phyloP scores from a whole-genome alignment of 768 basidiomycete genomes.

The Suillus spraguei region DNA sequence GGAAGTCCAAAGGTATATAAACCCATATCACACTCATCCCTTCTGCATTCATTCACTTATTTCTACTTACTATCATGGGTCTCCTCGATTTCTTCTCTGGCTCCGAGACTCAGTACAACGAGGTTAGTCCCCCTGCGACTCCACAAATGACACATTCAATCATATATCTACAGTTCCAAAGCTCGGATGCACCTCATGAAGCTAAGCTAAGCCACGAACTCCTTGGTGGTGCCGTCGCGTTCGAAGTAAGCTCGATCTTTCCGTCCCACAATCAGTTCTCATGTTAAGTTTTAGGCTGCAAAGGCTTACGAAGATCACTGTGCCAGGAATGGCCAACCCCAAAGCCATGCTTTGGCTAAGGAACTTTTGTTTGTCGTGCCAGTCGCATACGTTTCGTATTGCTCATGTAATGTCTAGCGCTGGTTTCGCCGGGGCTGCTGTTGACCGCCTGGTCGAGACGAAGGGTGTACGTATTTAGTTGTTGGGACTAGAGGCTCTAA shows the following conservation, averaged over 20 bases:
- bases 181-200: slow-evolving; percentile 6
- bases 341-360: slow-evolving; percentile 16
- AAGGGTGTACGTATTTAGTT: slow-evolving; percentile 12
- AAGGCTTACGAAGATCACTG: slow-evolving; percentile 17
- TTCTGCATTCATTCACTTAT: background rate
- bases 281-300: slow-evolving; percentile 12
- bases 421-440: slow-evolving; percentile 9
- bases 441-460: slow-evolving; percentile 18
- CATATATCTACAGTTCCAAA: background rate
- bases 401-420: slow-evolving; percentile 10
- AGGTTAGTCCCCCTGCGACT: background rate
- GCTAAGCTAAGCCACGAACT: slow-evolving; percentile 7
- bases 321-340: slow-evolving; percentile 7
- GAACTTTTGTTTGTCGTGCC: slow-evolving; percentile 13
- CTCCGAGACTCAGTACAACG: background rate
- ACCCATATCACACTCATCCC: background rate
- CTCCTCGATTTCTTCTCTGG: slow-evolving; percentile 3
- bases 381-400: background rate
- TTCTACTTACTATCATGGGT: slow-evolving; percentile 12
- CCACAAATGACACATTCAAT: background rate
- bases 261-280: background rate
- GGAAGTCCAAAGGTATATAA: slow-evolving; percentile 11
- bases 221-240: slow-evolving; percentile 14
- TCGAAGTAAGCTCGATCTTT: slow-evolving; percentile 10
- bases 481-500: slow-evolving; percentile 1